phyloP scores from a whole-genome alignment of 495 filamentous ascomycete species.

The Thermothielavioides terrestris region DNA sequence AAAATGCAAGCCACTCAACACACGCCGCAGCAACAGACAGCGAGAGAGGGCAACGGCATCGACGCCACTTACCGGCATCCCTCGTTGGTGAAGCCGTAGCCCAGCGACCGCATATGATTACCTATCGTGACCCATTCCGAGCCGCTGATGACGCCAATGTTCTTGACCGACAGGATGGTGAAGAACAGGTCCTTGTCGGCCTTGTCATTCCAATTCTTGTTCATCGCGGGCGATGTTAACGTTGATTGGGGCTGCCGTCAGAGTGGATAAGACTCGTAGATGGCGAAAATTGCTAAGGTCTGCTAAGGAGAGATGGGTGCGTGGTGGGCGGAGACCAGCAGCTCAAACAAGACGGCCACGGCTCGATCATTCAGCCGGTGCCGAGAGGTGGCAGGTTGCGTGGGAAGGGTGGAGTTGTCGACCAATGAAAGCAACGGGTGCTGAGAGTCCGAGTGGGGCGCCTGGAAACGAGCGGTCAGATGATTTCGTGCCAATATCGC shows the following conservation, averaged over 20 bases:
- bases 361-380: slow-evolving; percentile 20
- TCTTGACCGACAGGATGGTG: slow-evolving; percentile 46
- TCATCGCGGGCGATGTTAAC: slow-evolving; percentile 24
- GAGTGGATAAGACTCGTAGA: slow-evolving; percentile 13
- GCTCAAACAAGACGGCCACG: slow-evolving; percentile 16
- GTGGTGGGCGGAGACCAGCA: slow-evolving; percentile 7
- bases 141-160: slow-evolving; percentile 47
- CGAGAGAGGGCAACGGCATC: background rate
- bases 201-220: slow-evolving; percentile 47
- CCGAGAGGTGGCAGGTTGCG: background rate
- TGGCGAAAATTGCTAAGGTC: slow-evolving; percentile 27
- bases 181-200: slow-evolving; percentile 48
- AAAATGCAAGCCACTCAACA: background rate
- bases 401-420: no score
- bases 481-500: slow-evolving; percentile 29
- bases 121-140: slow-evolving; percentile 45
- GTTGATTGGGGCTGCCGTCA: background rate
- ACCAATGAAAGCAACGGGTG: no score
- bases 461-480: slow-evolving; percentile 15
- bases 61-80: slow-evolving; percentile 41
- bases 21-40: background rate
- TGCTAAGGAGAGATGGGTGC: slow-evolving; percentile 27
- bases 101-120: slow-evolving; percentile 41
- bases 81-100: slow-evolving; percentile 48
- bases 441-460: background rate